Evolutionary conservation across 441 rosid genomes (phyloP).

Genomic region (Gossypium armourianum): DNA sequence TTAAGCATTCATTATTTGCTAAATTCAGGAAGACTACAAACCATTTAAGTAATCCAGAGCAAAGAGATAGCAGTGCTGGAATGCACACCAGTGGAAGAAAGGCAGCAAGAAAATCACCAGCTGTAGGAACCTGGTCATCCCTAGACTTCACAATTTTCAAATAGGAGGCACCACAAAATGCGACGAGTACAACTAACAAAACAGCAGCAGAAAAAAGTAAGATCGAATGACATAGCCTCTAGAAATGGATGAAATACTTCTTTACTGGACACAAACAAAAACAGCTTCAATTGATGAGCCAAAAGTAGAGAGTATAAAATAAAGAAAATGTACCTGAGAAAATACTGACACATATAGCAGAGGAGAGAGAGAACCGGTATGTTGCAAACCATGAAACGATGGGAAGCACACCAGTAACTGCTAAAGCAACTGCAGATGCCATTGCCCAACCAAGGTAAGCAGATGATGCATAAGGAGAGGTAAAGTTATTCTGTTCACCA

Average conservation of each 20-base stretch:
- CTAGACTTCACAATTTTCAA: conserved; percentile 84
- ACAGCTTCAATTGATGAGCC: neutral
- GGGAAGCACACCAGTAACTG: conserved; percentile 88
- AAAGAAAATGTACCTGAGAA: conserved; percentile 57
- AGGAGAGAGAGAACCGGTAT: conserved; percentile 80
- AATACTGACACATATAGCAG: conserved; percentile 75
- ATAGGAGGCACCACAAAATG: conserved; percentile 85
- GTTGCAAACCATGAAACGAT: conserved; percentile 96
- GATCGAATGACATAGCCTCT: conserved; percentile 1
- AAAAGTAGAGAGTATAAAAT: conserved; percentile 3
- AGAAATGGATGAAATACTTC: conserved; percentile 4
- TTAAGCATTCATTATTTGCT: conserved; percentile 15
- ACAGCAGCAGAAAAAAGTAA: conserved; percentile 22
- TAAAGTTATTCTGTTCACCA: conserved; percentile 46
- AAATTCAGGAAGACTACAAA: conserved; percentile 28
- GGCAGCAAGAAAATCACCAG: conserved; percentile 92
- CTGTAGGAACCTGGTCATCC: conserved; percentile 75
- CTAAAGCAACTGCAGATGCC: conserved; percentile 84
- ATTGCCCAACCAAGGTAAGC: conserved; percentile 96
- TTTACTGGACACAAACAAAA: conserved; percentile 11
- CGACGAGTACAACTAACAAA: conserved; percentile 80
- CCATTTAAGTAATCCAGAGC: conserved; percentile 96
- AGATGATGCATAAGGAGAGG: conserved; percentile 80
- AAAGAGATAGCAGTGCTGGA: conserved; percentile 80
- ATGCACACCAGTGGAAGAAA: conserved; percentile 90